Evolutionary conservation across 352 stramenopile genomes (phyloP), one percentile per base, ranked within the genome.

Genomic region (Phytophthora citricola): DNA sequence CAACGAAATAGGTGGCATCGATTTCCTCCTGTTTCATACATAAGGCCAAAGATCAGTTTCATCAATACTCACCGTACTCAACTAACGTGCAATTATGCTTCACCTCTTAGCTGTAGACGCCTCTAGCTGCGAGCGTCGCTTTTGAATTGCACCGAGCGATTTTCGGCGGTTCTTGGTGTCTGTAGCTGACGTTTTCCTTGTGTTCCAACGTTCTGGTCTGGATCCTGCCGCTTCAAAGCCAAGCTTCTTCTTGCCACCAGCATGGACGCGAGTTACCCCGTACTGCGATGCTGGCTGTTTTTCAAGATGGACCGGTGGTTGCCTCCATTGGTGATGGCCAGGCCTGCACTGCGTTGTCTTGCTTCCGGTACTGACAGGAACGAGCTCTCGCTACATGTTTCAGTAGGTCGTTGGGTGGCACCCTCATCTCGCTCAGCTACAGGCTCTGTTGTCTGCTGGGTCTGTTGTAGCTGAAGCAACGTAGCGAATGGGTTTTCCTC

Each of bases 401-500:
- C 8, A 36, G 36, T 39, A n/a, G 38, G 32, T 47, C 43, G 31
- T 36, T 44, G 9, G 20, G 27, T 53, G 5, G 36, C 4, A 41
- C 11, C 12, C 5, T 45, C 26, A 4, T 58, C 39, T 17, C n/a
- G 11, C 2, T 62, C 34, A 47, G 39, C 39, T 46, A 14, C 27
- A 34, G 29, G 32, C 34, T 39, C 68, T 46, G n/a, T n/a, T 14
- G 46, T 26, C 24, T 41, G 31, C 12, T 50, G 58, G 1, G 26
- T 48, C 24, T 55, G 58, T 31, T 60, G 57, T 29, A 65, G 66
- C 34, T 83, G 69, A 20, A 92, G 38, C 15, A 92, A 58, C 14
- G 78, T 83, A 24, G 80, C 84, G 56, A 92, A 92, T 22, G 84
- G 84, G 56, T 92, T 91, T 50, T 76, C 71, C 8, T 79, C 60